Evolutionary conservation across 2,329 filamentous ascomycete species (phyloP), one percentile per base, ranked within the genome.

Genomic region (Cladophialophora carrionii): DNA sequence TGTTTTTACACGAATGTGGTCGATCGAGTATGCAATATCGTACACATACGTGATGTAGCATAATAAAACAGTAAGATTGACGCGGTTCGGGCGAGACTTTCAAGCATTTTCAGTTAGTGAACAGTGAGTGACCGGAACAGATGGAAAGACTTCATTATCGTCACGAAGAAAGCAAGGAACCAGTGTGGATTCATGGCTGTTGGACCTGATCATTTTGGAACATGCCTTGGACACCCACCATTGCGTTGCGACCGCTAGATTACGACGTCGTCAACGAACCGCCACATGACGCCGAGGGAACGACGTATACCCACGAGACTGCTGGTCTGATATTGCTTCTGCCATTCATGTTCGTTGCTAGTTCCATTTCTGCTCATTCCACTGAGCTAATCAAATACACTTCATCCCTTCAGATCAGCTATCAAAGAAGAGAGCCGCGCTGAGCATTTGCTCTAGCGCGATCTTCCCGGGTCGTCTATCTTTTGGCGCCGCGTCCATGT

Each of bases 401-500:
- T 4, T 22, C 34, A 41, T 57, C 5, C 9, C 24, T 29, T 32
- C 20, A 4, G 17, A 24, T 66, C 63, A 69, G 41, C 65, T 60
- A 53, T 69, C 67, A 29, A 69, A 69, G 56, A 69, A 69, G 52
- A 69, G 48, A 4, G 60, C 64, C n/a, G 62, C 56, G 9, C 57
- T 67, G 49, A 69, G 60, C 52, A 69, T 53, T 26, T 66, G 43
- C 49, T 69, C 64, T 43, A 69, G 53, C 14, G 55, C 58, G n/a
- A 62, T 63, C 52, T 67, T 69, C 4, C 32, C 29, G 12, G 57
- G 57, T 9, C 34, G 32, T 22, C 57, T 32, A 26, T 60, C 57
- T 9, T 22, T 60, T 17, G n/a, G 8, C 24, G 3, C 26, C n/a
- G 9, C 52, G 12, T 14, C 17, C 29, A 34, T n/a, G n/a, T 32